Base-by-base conservation (phyloP, 169 alveolate species). In the Babesia ovis region DNA sequence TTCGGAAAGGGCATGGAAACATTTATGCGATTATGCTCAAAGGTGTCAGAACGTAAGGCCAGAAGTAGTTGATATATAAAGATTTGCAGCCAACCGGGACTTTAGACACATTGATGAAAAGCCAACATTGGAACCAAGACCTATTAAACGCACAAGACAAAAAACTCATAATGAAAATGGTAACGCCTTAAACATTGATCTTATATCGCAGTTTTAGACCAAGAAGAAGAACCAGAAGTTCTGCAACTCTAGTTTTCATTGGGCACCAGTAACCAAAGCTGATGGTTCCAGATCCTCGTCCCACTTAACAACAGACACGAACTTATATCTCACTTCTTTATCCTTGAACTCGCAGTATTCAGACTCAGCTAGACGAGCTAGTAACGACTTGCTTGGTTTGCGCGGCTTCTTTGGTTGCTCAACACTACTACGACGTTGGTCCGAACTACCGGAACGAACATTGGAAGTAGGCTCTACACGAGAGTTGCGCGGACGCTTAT, bases 311-410 rank as follows among this genome's bases (percentile, higher is more conserved):
- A 60, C 68, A 12, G 75, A 59, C 55, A 77, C 66, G 5, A 27
- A 77, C 64, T 55, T 57, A 39, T 32, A 61, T 35, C 86, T 46
- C 25, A 51, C 34, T 50, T 71, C 68, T 37, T 57, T 67, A 60
- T 77, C 86, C 35, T 35, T 77, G 54, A 77, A 77, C 60, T 61
- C 70, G 61, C 82, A 68, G 82, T 56, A 77, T 34, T 77, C 86
- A 43, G 16, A 18, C 22, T 55, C 70, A 43, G 71, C 74, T 22
- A 61, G n/a, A 53, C 71, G 69, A 14, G 53, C 43, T 48, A 60
- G n/a, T 14, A n/a, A 60, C 16, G 51, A 5, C 45, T 50, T 42
- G 53, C 22, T 9, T 11, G 50, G 34, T 2, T 54, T 67, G 29
- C 35, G 61, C 31, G 60, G 51, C 51, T 53, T 51, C 83, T 51